Base-by-base conservation (phyloP, 2,329 filamentous ascomycete genomes). In the Lachnellula willkommii region DNA sequence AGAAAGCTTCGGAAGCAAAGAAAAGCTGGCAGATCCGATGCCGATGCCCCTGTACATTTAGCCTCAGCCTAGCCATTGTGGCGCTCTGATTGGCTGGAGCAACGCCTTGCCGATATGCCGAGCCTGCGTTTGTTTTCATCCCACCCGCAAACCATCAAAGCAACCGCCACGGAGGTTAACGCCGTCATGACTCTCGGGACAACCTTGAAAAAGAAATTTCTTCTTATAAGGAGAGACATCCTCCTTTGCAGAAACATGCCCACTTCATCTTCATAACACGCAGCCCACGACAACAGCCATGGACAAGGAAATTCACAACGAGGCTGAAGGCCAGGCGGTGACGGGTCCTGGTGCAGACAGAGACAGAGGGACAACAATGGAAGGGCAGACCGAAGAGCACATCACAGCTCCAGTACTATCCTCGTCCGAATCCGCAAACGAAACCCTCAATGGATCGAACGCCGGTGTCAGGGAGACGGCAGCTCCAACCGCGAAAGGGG, bases 311-410 rank as follows among this genome's bases (percentile, higher is more conserved):
- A 39, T 35, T 17, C 49, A 48, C 32, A 32, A 53, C 46, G 54
- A 58, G 43, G 45, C 50, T 45, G 46, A 54, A 59, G 24, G 47
- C 7, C 43, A 57, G 49, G 36, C 55, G 24, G 55, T 43, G 46
- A 46, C 57, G 15, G 55, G 52, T 14, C 22, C 14, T 51, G 56
- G 56, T n/a, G 54, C 49, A 56, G 53, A 50, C 15, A 17, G 37
- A 17, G 35, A 37, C n/a, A 28, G 40, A 36, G 40, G 45, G 45
- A 40, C 52, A 17, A 52, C 48, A 52, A 52, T 39, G 39, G 37
- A 52, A 28, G 26, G 37, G 2, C 49, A 57, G 47, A 37, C n/a
- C 20, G 40, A 47, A 24, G 46, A 58, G 48, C 12, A 42, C 20
- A 20, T 20, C 20, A 20, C 20, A 20, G 20, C 20, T 20, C 20